Evolutionary conservation across 169 alveolate genomes (phyloP).

Genomic region (Plasmodium malariae): DNA sequence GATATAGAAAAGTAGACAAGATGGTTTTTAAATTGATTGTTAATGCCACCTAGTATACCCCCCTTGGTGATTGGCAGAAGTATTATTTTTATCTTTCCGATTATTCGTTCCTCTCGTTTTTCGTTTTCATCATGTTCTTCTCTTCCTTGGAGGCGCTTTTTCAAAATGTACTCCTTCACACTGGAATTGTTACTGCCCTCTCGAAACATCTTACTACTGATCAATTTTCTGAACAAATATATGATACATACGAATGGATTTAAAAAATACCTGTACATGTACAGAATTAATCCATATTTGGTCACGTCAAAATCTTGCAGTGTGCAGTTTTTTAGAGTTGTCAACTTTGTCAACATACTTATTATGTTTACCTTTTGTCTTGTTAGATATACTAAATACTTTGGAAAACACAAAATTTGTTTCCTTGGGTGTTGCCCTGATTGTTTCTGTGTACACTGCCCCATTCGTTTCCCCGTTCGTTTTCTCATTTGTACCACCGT

Average conservation of each 20-base stretch:
- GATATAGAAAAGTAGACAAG: constrained; percentile 15
- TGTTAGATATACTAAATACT: background rate
- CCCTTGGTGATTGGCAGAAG: constrained; percentile 36
- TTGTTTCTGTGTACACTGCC: background rate
- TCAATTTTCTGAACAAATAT: constrained; percentile 23
- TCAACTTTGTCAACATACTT: background rate
- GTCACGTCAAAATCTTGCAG: constrained; percentile 56
- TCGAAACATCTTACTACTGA: background rate
- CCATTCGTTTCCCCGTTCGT: too few relatives aligned
- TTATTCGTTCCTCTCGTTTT: background rate
- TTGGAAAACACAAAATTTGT: background rate
- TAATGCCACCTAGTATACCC: constrained; percentile 20
- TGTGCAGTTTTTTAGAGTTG: constrained; percentile 21
- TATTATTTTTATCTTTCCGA: constrained; percentile 4
- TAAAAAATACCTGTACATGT: constrained; percentile 26
- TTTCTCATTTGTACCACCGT: too few relatives aligned
- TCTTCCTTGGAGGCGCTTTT: background rate
- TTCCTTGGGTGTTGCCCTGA: background rate
- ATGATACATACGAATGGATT: constrained; percentile 24
- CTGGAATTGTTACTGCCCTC: background rate
- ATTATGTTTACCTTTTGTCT: constrained; percentile 6
- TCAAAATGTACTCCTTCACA: background rate
- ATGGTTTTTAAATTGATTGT: constrained; percentile 16
- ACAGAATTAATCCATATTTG: constrained; percentile 32
- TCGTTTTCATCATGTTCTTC: background rate